Base-by-base conservation (phyloP, 2,329 filamentous ascomycete genomes). In the Fusarium beomiforme region DNA sequence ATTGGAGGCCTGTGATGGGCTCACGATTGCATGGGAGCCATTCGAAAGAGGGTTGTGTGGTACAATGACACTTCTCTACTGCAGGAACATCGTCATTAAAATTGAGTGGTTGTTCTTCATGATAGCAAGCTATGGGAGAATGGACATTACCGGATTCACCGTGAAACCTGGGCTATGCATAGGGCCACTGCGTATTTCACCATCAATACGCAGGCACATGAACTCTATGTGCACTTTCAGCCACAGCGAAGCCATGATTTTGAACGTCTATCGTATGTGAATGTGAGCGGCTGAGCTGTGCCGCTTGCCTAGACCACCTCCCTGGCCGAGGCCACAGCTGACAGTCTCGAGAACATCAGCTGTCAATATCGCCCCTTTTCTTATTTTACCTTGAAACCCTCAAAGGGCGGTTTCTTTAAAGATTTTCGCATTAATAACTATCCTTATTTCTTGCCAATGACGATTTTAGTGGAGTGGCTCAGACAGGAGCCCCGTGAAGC, bases 191-290 rank as follows among this genome's bases (percentile, higher is more conserved):
- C 37, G 54, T 63, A 41, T 58, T 64, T 56, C 23, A 31, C 55
- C 34, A 37, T 50, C 26, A 39, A 63, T 62, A 67, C 51, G 55
- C 51, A 53, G 47, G 19, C 36, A 57, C 31, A 42, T 36, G 47
- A 54, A 62, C 24, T 67, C 37, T 23, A 23, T 59, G 14, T 55
- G 31, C 68, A 34, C 50, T 59, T 31, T 44, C 68, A 70, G 57
- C 68, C 67, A 59, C 68, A 67, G 39, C 59, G 24, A 71, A 41
- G 57, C 59, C 49, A 64, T 59, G 67, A 59, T 71, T 42, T 55
- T 47, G 31, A 61, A 16, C 43, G 55, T 49, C 31, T 34, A 51
- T 29, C 29, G 29, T 29, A 29, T 29, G 29, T 29, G 29, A 29
- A 29, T 46, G 26, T 60, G 58, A 23, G 57, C 39, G 63, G 53